Percentiles rank a stretch among this genome's conserved stretches.
Conservation (phyloP, 2,329 filamentous ascomycete species). For the Ploettnerulaceae sp. region DNA sequence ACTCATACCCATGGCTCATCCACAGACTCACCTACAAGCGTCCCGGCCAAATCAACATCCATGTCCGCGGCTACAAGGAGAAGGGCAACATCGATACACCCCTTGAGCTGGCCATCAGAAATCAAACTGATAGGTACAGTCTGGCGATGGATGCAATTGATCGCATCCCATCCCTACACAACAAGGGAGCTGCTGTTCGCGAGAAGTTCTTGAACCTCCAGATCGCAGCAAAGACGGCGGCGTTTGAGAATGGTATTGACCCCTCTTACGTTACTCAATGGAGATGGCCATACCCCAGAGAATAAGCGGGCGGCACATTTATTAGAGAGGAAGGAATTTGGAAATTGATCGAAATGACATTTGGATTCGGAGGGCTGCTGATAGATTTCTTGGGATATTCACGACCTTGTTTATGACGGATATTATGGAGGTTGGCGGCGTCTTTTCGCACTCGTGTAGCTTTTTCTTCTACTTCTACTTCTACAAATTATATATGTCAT, state of each 20-base stretch:
- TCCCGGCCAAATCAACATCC: constrained; percentile 60
- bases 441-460: neutral
- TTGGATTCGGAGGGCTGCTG: too few species aligned
- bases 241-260: constrained; percentile 67
- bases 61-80: constrained; percentile 75
- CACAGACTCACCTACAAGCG: constrained; percentile 74
- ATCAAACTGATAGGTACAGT: constrained; percentile 72
- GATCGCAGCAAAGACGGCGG: constrained; percentile 57
- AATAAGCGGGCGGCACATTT: too few species aligned
- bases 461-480: too few species aligned
- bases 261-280: constrained; percentile 38
- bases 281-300: constrained; percentile 29
- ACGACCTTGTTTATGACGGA: neutral
- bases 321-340: too few species aligned
- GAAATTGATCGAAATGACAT: too few species aligned
- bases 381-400: neutral
- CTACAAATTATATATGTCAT: too few species aligned
- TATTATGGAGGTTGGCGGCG: neutral
- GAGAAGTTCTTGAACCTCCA: constrained; percentile 61
- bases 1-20: constrained; percentile 76
- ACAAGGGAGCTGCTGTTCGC: constrained; percentile 56
- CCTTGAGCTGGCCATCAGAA: constrained; percentile 71
- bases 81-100: constrained; percentile 83
- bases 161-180: constrained; percentile 56
- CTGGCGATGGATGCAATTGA: constrained; percentile 75